Percentiles rank a stretch among this genome's conserved stretches.
Evolutionary conservation across 331 rosid species (phyloP).

Genomic region (Spiraea crenata): DNA sequence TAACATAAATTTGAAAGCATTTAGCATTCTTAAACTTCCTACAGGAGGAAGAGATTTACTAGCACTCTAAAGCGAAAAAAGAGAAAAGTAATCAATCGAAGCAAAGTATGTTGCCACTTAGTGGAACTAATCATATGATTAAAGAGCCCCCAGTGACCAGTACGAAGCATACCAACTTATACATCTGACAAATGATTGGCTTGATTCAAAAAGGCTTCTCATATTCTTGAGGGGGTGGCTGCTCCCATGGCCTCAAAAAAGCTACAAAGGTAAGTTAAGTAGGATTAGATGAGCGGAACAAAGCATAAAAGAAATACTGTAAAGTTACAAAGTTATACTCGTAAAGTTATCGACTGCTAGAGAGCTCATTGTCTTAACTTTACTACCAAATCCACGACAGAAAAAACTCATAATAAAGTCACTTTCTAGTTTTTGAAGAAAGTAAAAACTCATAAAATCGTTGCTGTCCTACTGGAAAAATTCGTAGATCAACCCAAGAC

Average conservation of each 20-base stretch:
- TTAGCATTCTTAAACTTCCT: constrained; percentile 31
- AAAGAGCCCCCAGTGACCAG: constrained; percentile 28
- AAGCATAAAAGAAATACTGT: neutral
- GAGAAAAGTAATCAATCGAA: neutral
- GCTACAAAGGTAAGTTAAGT: constrained; percentile 39
- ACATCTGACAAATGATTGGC: constrained; percentile 25
- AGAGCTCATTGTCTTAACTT: neutral
- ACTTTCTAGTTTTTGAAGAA: neutral
- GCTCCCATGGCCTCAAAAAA: constrained; percentile 78
- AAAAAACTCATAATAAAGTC: neutral
- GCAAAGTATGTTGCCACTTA: constrained; percentile 2
- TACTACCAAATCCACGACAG: neutral
- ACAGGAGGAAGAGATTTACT: constrained; percentile 24
- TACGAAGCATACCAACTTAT: constrained; percentile 42
- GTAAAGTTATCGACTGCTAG: neutral
- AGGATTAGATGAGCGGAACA: constrained; percentile 14
- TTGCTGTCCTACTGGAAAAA: neutral
- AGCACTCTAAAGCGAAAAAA: constrained; percentile 14
- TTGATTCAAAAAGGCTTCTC: constrained; percentile 65
- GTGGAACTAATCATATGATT: neutral
- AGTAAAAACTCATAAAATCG: neutral
- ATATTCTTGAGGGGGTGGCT: constrained; percentile 69
- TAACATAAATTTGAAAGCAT: constrained; percentile 10
- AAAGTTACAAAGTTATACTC: neutral
- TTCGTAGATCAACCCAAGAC: neutral